Evolutionary conservation across 257 asterid species (phyloP).

Genomic region (Plantago ovata): DNA sequence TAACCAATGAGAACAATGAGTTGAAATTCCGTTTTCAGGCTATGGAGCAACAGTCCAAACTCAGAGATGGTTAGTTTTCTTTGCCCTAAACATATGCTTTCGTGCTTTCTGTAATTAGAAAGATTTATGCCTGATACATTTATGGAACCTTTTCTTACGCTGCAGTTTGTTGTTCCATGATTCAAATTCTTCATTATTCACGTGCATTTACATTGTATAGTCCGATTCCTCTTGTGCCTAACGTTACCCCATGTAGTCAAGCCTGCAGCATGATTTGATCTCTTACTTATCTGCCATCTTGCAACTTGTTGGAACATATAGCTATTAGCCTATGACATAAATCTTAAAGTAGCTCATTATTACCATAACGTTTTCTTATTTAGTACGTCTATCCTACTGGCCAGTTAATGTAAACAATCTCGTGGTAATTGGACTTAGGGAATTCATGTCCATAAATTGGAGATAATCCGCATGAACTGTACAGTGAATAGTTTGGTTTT

Average conservation of each 20-base stretch:
- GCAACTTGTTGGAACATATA: background rate
- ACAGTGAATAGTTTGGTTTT: too few species aligned
- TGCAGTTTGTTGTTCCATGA: background rate
- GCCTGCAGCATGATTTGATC: background rate
- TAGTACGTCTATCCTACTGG: background rate
- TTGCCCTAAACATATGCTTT: background rate
- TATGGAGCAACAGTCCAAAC: constrained; percentile 80
- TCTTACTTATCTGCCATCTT: background rate
- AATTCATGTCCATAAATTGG: too few species aligned
- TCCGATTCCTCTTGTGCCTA: background rate
- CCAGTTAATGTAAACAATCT: background rate
- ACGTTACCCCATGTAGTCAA: background rate
- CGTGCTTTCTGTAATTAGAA: too few species aligned
- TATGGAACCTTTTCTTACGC: background rate
- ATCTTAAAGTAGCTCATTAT: background rate
- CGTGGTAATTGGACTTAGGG: too few species aligned
- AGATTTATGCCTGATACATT: too few species aligned
- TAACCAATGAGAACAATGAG: constrained; percentile 71
- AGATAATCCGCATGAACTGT: too few species aligned
- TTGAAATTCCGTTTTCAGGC: constrained; percentile 81
- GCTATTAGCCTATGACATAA: background rate
- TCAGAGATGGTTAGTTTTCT: constrained; percentile 65
- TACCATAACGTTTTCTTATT: background rate
- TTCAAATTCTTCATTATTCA: background rate
- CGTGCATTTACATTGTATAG: background rate